Base-by-base conservation (phyloP, 768 basidiomycete species). In the Rubroboletus pulcherrimus region DNA sequence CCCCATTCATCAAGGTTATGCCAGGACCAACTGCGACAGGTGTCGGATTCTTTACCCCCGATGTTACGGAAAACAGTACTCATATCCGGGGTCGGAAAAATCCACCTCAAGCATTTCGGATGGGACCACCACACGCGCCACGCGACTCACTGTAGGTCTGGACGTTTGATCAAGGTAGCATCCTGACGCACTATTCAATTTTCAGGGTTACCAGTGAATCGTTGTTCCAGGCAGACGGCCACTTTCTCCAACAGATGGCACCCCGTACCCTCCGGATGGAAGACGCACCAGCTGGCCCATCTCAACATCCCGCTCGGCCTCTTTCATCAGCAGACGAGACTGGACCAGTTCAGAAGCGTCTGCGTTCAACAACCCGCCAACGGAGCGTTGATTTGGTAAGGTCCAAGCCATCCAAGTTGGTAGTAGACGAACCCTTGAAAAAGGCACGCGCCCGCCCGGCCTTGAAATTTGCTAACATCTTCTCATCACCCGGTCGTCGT, bases 371-470 rank as follows among this genome's bases (percentile, higher is more conserved):
- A 52, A 73, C 75, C 14, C 81, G 79, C 56, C 82, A 82, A 59
- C 73, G 77, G 58, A 79, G 81, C 69, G 71, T 74, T 53, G 75
- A 76, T 67, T 45, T 66, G 63, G 71, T 75, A 58, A 85, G 82
- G 71, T 70, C 77, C 49, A 86, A 85, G 71, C 72, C 80, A 61
- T 78, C 76, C 67, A 89, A 87, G 78, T 71, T 80, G 64, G 75
- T 75, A 68, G 71, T 78, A 65, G 86, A 86, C 75, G 85, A 87
- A 73, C 81, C 84, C 72, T 77, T 80, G 80, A 89, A 89, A 87
- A 91, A 91, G 89, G 89, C 85, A 89, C 84, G 87, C 85, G 84
- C 83, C 80, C 87, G 85, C 84, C 85, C 85, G 86, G 86, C 84
- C 81, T 81, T 88, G 81, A 85, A 82, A 77, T 83, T 87, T 86